phyloP scores from a whole-genome alignment of 257 asterid species.

The Rauvolfia tetraphylla region DNA sequence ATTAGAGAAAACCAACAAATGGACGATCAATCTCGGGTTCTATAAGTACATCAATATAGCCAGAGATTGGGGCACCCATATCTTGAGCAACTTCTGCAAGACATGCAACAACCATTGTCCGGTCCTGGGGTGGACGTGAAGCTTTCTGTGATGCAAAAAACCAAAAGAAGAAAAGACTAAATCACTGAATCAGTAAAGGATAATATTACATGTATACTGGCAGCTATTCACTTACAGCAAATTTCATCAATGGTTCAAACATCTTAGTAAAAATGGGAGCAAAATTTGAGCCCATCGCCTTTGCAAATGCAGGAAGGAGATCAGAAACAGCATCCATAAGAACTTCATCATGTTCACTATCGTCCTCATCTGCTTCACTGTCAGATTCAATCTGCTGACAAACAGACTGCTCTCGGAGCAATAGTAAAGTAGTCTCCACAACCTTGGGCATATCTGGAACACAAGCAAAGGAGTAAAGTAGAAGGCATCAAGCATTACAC shows the following conservation, averaged over 20 bases:
- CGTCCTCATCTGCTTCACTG: conserved; percentile 77
- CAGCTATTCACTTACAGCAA: conserved; percentile 57
- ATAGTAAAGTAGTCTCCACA: conserved; percentile 68
- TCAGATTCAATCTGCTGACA: conserved; percentile 90
- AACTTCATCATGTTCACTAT: conserved; percentile 87
- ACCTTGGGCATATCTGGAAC: conserved; percentile 59
- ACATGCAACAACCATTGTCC: conserved; percentile 98
- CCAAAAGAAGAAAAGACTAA: not conserved
- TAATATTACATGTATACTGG: not conserved
- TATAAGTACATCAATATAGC: conserved; percentile 66
- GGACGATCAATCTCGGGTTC: not conserved
- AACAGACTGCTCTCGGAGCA: conserved; percentile 76
- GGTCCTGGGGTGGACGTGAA: conserved; percentile 82
- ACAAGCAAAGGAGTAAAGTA: conserved; percentile 15
- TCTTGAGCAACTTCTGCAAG: conserved; percentile 99
- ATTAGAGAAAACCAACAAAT: not conserved
- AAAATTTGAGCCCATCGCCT: conserved; percentile 84
- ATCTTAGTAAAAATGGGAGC: conserved; percentile 75
- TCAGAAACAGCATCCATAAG: conserved; percentile 99
- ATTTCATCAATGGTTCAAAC: conserved; percentile 87
- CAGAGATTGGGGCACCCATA: conserved; percentile 95
- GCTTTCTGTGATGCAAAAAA: conserved; percentile 55
- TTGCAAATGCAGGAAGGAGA: conserved; percentile 95
- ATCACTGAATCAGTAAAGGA: not conserved
- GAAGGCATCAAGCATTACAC: conserved; percentile 15